Conservation (phyloP, 1,284 basidiomycete species). For the Apiotrichum akiyoshidainum region DNA sequence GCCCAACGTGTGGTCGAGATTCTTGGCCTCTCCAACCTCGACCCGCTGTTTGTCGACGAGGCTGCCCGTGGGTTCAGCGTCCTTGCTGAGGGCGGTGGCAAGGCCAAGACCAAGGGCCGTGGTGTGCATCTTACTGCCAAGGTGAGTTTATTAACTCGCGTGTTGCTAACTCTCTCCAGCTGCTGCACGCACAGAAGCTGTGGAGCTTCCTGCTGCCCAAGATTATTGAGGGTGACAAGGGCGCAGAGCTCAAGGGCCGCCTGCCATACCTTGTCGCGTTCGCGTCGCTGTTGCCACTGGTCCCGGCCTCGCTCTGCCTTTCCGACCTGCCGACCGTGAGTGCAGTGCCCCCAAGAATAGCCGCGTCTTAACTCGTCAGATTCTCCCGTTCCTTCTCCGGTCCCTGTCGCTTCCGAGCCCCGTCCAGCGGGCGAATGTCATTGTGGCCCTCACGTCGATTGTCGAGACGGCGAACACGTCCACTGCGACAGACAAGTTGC, state of each 20-base stretch:
- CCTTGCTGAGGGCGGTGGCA: constrained; percentile 54
- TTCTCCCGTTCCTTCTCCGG: constrained; percentile 83
- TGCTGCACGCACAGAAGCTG: constrained; percentile 80
- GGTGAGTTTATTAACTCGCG: constrained; percentile 53
- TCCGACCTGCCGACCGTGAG: constrained; percentile 65
- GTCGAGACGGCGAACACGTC: constrained; percentile 59
- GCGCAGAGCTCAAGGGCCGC: constrained; percentile 25
- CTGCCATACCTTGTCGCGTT: constrained; percentile 74
- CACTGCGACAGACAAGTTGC: constrained; percentile 47
- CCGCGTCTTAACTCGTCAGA: constrained; percentile 52
- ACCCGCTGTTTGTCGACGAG: constrained; percentile 35
- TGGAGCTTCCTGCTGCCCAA: constrained; percentile 71
- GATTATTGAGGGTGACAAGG: constrained; percentile 61
- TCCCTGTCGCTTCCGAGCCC: constrained; percentile 73
- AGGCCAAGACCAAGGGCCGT: constrained; percentile 66
- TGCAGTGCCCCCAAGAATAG: not conserved
- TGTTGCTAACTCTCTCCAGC: constrained; percentile 53
- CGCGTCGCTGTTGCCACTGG: constrained; percentile 72
- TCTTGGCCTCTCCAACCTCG: constrained; percentile 58
- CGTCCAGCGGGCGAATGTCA: constrained; percentile 71
- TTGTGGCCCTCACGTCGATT: constrained; percentile 72
- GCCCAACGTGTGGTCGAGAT: constrained; percentile 65
- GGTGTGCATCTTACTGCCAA: constrained; percentile 62
- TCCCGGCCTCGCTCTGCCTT: constrained; percentile 71
- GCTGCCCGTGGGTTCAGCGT: constrained; percentile 71